Evolutionary conservation across 176 grass and related monocot genomes (phyloP).

Genomic region (Carex scoparia): DNA sequence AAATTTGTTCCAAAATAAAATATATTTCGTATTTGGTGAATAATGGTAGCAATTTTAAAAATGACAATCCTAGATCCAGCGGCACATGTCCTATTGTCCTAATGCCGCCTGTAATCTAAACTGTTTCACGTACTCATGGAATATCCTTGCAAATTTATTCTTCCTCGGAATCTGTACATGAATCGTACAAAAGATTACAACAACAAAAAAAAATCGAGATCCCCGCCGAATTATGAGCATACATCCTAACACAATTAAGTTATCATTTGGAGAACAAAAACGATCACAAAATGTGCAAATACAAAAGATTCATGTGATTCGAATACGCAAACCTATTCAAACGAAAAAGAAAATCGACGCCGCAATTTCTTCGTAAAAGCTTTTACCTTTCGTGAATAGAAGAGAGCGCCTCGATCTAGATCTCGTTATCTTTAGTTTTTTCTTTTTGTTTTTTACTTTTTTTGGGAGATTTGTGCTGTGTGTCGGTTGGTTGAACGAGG

Average conservation of each 20-base stretch:
- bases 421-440: background rate
- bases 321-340: background rate
- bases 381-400: constrained; percentile 19
- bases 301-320: background rate
- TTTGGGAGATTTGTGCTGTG: background rate
- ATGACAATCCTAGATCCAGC: background rate
- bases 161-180: background rate
- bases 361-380: background rate
- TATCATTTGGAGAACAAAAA: background rate
- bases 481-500: background rate
- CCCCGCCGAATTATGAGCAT: background rate
- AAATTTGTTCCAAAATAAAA: background rate
- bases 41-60: background rate
- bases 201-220: background rate
- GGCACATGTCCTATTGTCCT: background rate
- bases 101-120: background rate
- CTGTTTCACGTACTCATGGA: background rate
- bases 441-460: background rate
- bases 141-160: background rate
- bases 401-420: constrained; percentile 14
- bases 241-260: background rate
- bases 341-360: background rate
- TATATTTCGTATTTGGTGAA: background rate
- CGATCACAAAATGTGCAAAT: background rate
- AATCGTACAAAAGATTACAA: background rate